Conservation (phyloP, 495 filamentous ascomycete genomes). For the Pseudevernia furfuracea region DNA sequence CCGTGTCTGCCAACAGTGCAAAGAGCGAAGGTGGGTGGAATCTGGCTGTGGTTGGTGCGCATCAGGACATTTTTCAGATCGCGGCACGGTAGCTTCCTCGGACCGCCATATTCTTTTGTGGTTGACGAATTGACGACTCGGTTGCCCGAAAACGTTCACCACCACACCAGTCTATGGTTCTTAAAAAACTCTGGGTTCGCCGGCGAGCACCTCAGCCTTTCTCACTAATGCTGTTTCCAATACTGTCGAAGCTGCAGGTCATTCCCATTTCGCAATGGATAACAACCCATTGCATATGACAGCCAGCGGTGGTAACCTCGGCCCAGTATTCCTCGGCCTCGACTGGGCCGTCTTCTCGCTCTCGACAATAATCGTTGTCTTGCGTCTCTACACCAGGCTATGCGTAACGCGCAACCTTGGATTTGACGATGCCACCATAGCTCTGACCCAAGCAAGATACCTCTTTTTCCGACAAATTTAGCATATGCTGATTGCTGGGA, state of each 20-base stretch:
- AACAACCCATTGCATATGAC: slow-evolving; percentile 5
- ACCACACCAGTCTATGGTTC: not conserved
- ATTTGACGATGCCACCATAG: slow-evolving; percentile 13
- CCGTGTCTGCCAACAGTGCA: not conserved
- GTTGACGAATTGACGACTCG: not conserved
- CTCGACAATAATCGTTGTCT: slow-evolving; percentile 12
- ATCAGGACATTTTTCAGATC: not conserved
- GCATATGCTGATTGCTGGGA: not conserved
- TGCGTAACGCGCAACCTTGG: slow-evolving; percentile 18
- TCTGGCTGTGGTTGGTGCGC: not conserved
- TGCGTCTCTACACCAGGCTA: slow-evolving; percentile 10
- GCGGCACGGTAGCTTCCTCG: not conserved
- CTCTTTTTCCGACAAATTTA: not conserved
- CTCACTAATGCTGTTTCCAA: not conserved
- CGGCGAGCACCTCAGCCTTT: not conserved
- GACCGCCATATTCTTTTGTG: too few species aligned
- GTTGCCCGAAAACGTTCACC: not conserved
- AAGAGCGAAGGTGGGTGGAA: not conserved
- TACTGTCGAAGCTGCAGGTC: not conserved
- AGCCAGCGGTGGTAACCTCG: slow-evolving; percentile 13
- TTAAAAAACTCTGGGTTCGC: not conserved
- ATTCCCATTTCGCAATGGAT: not conserved
- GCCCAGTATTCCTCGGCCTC: slow-evolving; percentile 14
- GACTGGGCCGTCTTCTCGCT: slow-evolving; percentile 13
- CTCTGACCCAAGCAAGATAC: slow-evolving; percentile 2